Conservation (phyloP, 2,329 filamentous ascomycete genomes). For the Penicillium sp. region DNA sequence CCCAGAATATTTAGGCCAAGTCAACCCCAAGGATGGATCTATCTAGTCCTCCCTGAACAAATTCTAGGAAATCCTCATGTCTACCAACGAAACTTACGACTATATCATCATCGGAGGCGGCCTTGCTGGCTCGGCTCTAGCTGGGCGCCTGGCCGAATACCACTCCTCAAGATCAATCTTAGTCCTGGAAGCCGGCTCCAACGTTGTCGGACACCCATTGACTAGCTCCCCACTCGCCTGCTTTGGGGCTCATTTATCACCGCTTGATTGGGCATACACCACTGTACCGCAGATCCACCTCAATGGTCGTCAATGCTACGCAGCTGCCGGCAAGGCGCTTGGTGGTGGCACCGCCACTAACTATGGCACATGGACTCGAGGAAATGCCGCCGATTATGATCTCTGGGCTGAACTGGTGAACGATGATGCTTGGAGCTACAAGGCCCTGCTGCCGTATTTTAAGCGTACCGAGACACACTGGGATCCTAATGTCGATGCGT, state of each 20-base stretch:
- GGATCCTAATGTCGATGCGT: not conserved
- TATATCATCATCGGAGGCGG: slow-evolving; percentile 12
- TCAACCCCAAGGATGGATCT: no score
- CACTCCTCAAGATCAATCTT: slow-evolving; percentile 3
- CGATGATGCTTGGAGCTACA: slow-evolving; percentile 23
- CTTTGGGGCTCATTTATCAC: slow-evolving; percentile 19
- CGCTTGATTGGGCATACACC: slow-evolving; percentile 34
- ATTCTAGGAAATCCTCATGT: not conserved
- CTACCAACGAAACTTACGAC: slow-evolving; percentile 1
- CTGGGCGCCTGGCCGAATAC: slow-evolving; percentile 1
- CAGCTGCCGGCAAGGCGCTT: slow-evolving; percentile 30
- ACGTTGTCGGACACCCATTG: slow-evolving; percentile 2
- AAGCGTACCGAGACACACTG: slow-evolving; percentile 10
- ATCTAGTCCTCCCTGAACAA: no score
- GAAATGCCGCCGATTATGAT: slow-evolving; percentile 21
- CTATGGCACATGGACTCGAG: slow-evolving; percentile 27
- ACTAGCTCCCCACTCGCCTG: slow-evolving; percentile 14
- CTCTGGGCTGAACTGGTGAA: slow-evolving; percentile 19
- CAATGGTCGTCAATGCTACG: slow-evolving; percentile 25
- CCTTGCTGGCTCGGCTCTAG: slow-evolving; percentile 6
- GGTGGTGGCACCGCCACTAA: slow-evolving; percentile 32
- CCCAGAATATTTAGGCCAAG: no score
- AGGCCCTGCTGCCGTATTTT: slow-evolving; percentile 22
- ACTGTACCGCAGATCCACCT: slow-evolving; percentile 33
- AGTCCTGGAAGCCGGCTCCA: slow-evolving; percentile 3